These are phyloP conservation scores for Epicoccum sorghinum DNA, from an alignment of 2,329 filamentous ascomycete species.

Conservation along the genomic window DNA sequence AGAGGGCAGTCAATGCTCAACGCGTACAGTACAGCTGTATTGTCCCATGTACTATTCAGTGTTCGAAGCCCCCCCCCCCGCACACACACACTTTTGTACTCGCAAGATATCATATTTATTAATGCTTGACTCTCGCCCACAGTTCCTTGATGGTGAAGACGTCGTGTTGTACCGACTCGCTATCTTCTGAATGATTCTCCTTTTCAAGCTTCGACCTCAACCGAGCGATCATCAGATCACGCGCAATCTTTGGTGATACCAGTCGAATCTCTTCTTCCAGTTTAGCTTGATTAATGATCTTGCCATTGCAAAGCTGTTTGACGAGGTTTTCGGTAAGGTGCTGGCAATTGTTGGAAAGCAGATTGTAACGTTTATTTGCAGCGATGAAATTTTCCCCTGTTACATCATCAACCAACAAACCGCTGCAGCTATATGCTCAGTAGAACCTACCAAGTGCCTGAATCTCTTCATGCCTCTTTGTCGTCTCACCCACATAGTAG, in stretches of 20 bases:
- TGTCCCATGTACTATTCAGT: too few relatives aligned
- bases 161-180: constrained; percentile 15
- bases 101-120: neutral
- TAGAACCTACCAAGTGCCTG: constrained; percentile 6
- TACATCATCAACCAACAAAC: neutral
- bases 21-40: too few relatives aligned
- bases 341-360: constrained; percentile 18
- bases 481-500: constrained; percentile 19
- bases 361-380: constrained; percentile 15
- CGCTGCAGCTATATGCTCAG: too few relatives aligned
- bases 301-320: constrained; percentile 14
- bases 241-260: constrained; percentile 17
- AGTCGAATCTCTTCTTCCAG: constrained; percentile 17
- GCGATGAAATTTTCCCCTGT: constrained; percentile 14
- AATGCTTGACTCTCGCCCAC: constrained; percentile 16
- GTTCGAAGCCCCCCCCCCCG: too few relatives aligned
- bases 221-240: constrained; percentile 13
- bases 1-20: too few relatives aligned
- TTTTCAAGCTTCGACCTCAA: constrained; percentile 16
- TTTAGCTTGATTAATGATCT: constrained; percentile 18
- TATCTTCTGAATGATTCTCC: constrained; percentile 16
- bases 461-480: constrained; percentile 14
- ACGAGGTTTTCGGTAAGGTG: constrained; percentile 17
- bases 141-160: constrained; percentile 18
- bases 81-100: too few relatives aligned